These are phyloP conservation scores for Papiliotrema flavescens DNA, from an alignment of 1,284 basidiomycete genomes.

Conservation along the genomic window DNA sequence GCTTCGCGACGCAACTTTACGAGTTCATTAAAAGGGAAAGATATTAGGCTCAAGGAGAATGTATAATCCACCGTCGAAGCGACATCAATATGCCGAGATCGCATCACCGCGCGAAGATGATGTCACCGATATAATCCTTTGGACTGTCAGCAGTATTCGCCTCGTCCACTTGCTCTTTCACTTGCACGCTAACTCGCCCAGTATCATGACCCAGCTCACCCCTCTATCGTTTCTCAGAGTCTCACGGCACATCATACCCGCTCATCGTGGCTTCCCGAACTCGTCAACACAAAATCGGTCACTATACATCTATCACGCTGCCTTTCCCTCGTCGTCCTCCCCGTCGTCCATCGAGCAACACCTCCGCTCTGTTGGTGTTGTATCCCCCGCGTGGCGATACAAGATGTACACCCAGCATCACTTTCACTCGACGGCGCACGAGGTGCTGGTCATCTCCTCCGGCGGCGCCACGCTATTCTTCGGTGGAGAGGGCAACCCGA, in stretches of 20 bases:
- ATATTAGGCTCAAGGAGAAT: no score
- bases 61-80: no score
- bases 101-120: no score
- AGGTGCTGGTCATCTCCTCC: conserved; percentile 45
- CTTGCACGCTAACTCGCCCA: no score
- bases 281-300: conserved; percentile 6
- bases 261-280: background rate
- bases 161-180: no score
- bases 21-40: no score
- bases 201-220: background rate
- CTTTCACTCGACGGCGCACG: conserved; percentile 52
- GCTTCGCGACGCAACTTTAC: no score
- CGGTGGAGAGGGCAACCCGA: conserved; percentile 48
- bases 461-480: conserved; percentile 49
- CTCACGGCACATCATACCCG: background rate
- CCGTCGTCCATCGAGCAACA: conserved; percentile 28
- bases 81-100: no score
- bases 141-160: no score
- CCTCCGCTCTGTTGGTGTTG: conserved; percentile 44
- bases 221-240: background rate
- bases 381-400: conserved; percentile 50
- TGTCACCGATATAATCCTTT: no score
- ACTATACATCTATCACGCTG: conserved; percentile 31
- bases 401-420: conserved; percentile 52
- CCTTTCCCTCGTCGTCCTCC: conserved; percentile 17